Percentiles rank a stretch among this genome's conserved stretches.
phyloP scores from a whole-genome alignment of 1,284 basidiomycete genomes.

The Trametes sp. region DNA sequence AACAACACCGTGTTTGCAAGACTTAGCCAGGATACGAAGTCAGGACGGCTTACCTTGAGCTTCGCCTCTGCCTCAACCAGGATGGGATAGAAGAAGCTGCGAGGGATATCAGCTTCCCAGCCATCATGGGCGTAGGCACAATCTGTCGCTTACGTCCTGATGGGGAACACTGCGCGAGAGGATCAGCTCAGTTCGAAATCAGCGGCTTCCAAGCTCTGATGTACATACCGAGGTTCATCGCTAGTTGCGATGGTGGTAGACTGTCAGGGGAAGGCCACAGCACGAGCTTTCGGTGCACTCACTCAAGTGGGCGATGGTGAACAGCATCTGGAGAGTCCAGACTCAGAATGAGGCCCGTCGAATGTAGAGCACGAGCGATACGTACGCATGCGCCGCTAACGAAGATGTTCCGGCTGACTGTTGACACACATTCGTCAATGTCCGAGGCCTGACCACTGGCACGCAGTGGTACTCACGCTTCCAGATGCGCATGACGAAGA shows the following conservation, averaged over 20 bases:
- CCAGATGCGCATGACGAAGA: conserved; percentile 18
- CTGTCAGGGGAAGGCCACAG: too few species aligned
- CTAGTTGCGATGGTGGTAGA: not conserved
- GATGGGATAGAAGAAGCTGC: conserved; percentile 13
- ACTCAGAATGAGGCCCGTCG: not conserved
- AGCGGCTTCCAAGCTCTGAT: not conserved
- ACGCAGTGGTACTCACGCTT: conserved; percentile 4
- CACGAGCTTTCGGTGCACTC: not conserved
- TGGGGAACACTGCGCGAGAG: conserved; percentile 4
- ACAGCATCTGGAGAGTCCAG: not conserved
- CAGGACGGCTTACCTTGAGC: conserved; percentile 6
- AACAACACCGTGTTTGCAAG: too few species aligned
- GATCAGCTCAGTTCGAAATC: not conserved
- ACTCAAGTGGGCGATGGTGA: conserved; percentile 13
- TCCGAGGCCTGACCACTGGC: not conserved
- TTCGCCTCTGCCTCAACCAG: conserved; percentile 10
- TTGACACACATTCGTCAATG: not conserved
- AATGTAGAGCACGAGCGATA: not conserved
- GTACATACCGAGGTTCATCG: conserved; percentile 12
- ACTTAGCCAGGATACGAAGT: too few species aligned
- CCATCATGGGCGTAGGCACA: too few species aligned
- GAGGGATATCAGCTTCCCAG: too few species aligned
- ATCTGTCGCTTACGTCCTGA: conserved; percentile 7
- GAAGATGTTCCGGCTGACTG: conserved; percentile 8
- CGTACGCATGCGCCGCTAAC: conserved; percentile 4